A percentile compares a stretch with the other conserved stretches of the same genome.
Evolutionary conservation across 345 rosid species (phyloP).

Genomic region (Citrus reticulata): DNA sequence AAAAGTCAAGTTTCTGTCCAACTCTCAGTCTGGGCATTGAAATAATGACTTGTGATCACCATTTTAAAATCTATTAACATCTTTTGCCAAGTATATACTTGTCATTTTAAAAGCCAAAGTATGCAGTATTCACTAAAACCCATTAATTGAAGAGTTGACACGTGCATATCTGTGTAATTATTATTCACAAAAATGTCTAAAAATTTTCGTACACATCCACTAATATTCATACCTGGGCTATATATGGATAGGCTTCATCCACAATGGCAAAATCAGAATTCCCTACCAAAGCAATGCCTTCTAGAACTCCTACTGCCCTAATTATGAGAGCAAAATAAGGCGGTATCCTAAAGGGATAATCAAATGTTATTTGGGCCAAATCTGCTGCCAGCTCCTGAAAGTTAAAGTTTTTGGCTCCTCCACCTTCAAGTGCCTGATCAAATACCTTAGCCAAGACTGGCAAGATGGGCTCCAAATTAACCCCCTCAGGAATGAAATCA

Average conservation of each 20-base stretch:
- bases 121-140: background rate
- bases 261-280: constrained; percentile 93
- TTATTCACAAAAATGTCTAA: constrained; percentile 1
- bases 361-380: constrained; percentile 95
- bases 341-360: constrained; percentile 96
- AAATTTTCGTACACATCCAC: background rate
- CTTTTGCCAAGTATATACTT: background rate
- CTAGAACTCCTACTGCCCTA: constrained; percentile 94
- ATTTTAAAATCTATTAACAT: background rate
- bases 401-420: constrained; percentile 88
- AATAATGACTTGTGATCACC: background rate
- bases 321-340: constrained; percentile 96
- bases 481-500: constrained; percentile 91
- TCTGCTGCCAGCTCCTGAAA: constrained; percentile 96
- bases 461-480: constrained; percentile 88
- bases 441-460: constrained; percentile 96
- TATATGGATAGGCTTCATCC: constrained; percentile 95
- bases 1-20: background rate
- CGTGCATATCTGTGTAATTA: background rate
- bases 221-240: constrained; percentile 72
- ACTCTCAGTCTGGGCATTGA: background rate
- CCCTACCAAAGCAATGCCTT: constrained; percentile 95
- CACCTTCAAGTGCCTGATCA: constrained; percentile 99
- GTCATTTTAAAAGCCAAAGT: background rate
- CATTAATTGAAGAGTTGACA: background rate